These are phyloP conservation scores for Draba incana DNA, from an alignment of 345 rosid genomes.

Conservation along the genomic window DNA sequence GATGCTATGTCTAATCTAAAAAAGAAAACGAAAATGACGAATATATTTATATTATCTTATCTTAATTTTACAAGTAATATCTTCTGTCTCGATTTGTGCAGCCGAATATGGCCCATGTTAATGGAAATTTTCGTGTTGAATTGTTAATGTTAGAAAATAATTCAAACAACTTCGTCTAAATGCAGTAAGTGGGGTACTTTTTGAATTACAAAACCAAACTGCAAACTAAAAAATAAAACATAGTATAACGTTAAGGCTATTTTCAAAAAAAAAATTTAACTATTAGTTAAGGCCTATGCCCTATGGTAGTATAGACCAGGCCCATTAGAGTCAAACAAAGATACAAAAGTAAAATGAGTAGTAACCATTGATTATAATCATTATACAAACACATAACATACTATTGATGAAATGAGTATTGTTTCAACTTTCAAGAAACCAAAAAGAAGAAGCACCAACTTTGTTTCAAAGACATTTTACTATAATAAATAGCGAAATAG, in stretches of 20 bases:
- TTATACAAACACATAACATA: conserved; percentile 13
- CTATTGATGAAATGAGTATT: background rate
- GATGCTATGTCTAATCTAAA: conserved; percentile 36
- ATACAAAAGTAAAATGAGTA: too few relatives aligned
- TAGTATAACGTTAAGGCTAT: too few relatives aligned
- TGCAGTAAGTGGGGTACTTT: background rate
- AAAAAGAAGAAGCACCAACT: background rate
- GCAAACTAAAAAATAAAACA: background rate
- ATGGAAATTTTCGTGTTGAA: conserved; percentile 19
- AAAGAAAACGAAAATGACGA: conserved; percentile 40
- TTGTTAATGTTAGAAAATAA: conserved; percentile 4
- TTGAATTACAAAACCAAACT: background rate
- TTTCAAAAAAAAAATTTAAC: background rate
- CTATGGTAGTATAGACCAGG: background rate
- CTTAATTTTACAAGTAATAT: conserved; percentile 24
- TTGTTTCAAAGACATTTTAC: background rate
- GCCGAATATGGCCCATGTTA: conserved; percentile 30
- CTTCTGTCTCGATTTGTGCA: conserved; percentile 29
- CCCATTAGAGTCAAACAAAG: background rate
- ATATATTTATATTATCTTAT: conserved; percentile 33
- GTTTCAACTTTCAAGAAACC: background rate
- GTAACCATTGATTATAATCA: too few relatives aligned
- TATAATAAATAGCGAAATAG: background rate
- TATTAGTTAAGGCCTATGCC: conserved; percentile 6
- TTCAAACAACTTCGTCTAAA: conserved; percentile 8